Base-by-base conservation (phyloP, 2,329 filamentous ascomycete species). In the Chaetomiaceae sp. region DNA sequence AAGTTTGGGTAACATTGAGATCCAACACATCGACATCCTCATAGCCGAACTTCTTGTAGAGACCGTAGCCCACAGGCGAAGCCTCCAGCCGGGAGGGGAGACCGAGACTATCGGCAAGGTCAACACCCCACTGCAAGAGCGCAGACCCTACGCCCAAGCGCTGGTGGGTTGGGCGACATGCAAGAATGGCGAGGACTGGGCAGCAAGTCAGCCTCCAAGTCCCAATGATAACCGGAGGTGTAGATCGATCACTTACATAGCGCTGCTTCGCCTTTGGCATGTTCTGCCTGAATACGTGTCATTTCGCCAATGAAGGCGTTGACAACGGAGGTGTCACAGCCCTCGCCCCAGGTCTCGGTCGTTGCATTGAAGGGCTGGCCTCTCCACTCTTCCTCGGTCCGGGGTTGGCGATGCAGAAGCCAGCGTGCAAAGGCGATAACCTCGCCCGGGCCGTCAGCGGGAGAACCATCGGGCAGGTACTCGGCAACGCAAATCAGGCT, bases 361-460 rank as follows among this genome's bases (percentile, higher is more conserved):
- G 59, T 60, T 30, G 42, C 35, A 5, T 42, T 25, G 38, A 38
- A 44, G 2, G 43, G 13, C 4, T 48, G 16, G 4, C 41, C 50
- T 19, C 61, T 60, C 64, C 62, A 66, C 50, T 62, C 55, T 21
- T 55, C 60, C 38, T 61, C 57, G 2, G 59, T 20, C n/a, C 58
- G 59, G 17, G 55, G 51, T 27, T 57, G 42, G 10, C 53, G 58
- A 19, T 56, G 49, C 6, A 64, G 34, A 13, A 21, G 34, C 62
- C 63, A 66, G 44, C 62, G 63, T 19, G 58, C 58, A 38, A 61
- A 66, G 12, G 63, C 66, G 6, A 66, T 59, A 7, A 68, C 51
- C 48, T 65, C 62, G 3, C 59, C 43, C 3, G 44, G 43, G 10
- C 19, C 39, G 9, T 55, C 53, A 1, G 31, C 45, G 9, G 35